Conservation (phyloP, 2,329 filamentous ascomycete species). For the Aureobasidium sp. region DNA sequence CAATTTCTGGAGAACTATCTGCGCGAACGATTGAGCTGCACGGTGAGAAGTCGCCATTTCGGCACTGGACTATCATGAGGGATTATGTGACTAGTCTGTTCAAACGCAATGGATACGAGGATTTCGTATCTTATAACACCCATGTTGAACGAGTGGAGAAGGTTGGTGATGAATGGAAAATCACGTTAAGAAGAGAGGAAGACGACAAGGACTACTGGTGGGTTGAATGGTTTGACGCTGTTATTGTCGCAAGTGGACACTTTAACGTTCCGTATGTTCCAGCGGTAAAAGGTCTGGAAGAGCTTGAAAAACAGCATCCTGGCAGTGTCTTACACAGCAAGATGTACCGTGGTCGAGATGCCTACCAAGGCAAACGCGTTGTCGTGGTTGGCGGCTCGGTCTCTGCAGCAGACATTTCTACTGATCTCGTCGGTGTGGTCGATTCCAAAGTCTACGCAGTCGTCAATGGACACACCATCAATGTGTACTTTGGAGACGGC, state of each 20-base stretch:
- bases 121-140: slow-evolving; percentile 62
- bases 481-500: slow-evolving; percentile 63
- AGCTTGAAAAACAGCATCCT: slow-evolving; percentile 50
- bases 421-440: slow-evolving; percentile 55
- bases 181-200: slow-evolving; percentile 36
- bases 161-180: slow-evolving; percentile 28
- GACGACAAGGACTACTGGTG: slow-evolving; percentile 54
- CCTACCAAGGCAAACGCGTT: slow-evolving; percentile 56
- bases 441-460: slow-evolving; percentile 59
- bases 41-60: slow-evolving; percentile 66
- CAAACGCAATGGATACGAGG: slow-evolving; percentile 58
- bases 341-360: slow-evolving; percentile 54
- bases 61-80: slow-evolving; percentile 65
- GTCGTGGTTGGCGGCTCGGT: slow-evolving; percentile 71
- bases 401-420: slow-evolving; percentile 68
- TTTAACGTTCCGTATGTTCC: slow-evolving; percentile 67
- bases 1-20: slow-evolving; percentile 52
- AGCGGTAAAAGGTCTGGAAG: slow-evolving; percentile 53
- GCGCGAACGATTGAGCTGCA: slow-evolving; percentile 53
- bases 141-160: slow-evolving; percentile 68
- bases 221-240: slow-evolving; percentile 65
- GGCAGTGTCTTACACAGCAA: slow-evolving; percentile 64
- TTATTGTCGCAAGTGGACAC: slow-evolving; percentile 67
- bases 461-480: slow-evolving; percentile 57
- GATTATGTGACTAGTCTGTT: slow-evolving; percentile 61